These are phyloP conservation scores for Lactarius vividus DNA, from an alignment of 768 basidiomycete species.

Conservation along the genomic window DNA sequence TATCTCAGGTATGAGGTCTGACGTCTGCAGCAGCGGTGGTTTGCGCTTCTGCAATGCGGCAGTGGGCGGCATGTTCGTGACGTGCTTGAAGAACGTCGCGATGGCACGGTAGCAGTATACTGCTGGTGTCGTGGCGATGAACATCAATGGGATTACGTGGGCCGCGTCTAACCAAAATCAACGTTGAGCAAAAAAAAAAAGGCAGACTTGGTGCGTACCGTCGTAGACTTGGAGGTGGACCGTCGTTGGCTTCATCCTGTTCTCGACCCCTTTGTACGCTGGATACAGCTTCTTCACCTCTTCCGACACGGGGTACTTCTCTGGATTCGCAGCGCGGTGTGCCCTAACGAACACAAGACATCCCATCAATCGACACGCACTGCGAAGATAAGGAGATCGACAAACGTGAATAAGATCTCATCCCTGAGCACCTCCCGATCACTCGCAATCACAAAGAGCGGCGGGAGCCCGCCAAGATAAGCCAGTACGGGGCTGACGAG, in stretches of 20 bases:
- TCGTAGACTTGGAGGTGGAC: conserved; percentile 95
- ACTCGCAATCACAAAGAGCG: conserved; percentile 78
- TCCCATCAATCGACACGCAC: not conserved
- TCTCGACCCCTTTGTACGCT: conserved; percentile 52
- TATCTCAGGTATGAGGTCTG: not conserved
- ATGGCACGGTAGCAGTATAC: conserved; percentile 81
- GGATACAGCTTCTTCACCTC: conserved; percentile 54
- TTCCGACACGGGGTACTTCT: conserved; percentile 53
- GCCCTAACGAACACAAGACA: conserved; percentile 46
- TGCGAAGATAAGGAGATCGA: too few species aligned
- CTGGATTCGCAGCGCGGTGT: conserved; percentile 87
- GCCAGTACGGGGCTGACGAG: conserved; percentile 76
- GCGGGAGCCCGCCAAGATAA: conserved; percentile 89
- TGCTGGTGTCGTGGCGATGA: conserved; percentile 69
- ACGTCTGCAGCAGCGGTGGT: not conserved
- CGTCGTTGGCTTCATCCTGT: conserved; percentile 55
- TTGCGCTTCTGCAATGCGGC: conserved; percentile 5
- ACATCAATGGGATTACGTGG: conserved; percentile 69
- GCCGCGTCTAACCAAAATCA: conserved; percentile 51
- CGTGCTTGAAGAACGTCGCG: conserved; percentile 67
- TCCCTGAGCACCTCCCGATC: conserved; percentile 92
- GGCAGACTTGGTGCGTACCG: conserved; percentile 41
- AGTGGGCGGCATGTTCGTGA: conserved; percentile 48
- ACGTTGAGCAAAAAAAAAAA: not conserved
- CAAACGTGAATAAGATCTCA: conserved; percentile 82